phyloP scores from a whole-genome alignment of 345 rosid species.

The Gossypium australe region DNA sequence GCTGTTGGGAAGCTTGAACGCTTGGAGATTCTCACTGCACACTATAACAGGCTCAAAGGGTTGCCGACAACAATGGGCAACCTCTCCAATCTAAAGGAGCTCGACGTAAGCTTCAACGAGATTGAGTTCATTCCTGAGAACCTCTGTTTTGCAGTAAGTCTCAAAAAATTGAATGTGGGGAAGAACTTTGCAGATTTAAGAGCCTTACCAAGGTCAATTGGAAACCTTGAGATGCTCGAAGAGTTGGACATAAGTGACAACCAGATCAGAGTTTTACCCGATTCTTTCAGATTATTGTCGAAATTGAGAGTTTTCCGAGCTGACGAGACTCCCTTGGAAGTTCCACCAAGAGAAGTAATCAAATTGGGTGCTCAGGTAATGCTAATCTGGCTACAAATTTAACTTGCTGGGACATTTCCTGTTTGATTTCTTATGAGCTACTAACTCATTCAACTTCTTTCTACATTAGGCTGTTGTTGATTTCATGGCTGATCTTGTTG shows the following conservation, averaged over 20 bases:
- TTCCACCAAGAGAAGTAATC: slow-evolving; percentile 49
- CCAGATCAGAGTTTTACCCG: slow-evolving; percentile 52
- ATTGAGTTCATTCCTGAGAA: slow-evolving; percentile 50
- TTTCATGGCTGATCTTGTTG: slow-evolving; percentile 43
- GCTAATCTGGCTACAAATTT: background rate
- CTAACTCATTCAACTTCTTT: background rate
- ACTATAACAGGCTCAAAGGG: slow-evolving; percentile 54
- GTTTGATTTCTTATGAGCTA: background rate
- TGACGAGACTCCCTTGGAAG: slow-evolving; percentile 57
- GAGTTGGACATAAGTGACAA: slow-evolving; percentile 64
- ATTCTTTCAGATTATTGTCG: slow-evolving; percentile 45
- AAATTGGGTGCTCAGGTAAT: slow-evolving; percentile 59
- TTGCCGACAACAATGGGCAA: slow-evolving; percentile 55
- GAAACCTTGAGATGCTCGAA: slow-evolving; percentile 66
- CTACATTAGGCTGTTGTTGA: slow-evolving; percentile 45
- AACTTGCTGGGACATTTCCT: background rate
- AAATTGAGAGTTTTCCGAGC: slow-evolving; percentile 43
- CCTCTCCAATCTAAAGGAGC: slow-evolving; percentile 50
- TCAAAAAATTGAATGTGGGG: slow-evolving; percentile 50
- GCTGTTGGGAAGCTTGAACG: slow-evolving; percentile 47
- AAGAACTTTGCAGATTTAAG: slow-evolving; percentile 64
- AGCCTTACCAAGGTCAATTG: slow-evolving; percentile 54
- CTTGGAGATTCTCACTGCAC: slow-evolving; percentile 50
- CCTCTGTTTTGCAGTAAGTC: slow-evolving; percentile 41
- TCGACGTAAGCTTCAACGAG: slow-evolving; percentile 69